phyloP scores from a whole-genome alignment of 257 asterid species.

The Eucommia ulmoides region DNA sequence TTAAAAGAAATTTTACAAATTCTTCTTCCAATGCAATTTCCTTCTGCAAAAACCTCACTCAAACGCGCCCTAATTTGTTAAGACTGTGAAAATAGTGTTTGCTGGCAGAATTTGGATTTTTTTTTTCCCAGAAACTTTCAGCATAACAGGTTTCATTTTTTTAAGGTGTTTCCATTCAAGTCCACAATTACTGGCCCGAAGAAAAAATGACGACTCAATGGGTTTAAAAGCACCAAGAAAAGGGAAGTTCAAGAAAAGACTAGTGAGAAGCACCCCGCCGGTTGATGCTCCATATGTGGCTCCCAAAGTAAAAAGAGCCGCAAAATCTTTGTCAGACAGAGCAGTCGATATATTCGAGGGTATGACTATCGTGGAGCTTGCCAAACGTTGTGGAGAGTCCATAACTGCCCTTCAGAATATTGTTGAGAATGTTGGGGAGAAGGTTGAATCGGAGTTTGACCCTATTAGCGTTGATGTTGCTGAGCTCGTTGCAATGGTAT shows the following conservation, averaged over 20 bases:
- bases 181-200: slow-evolving; percentile 37
- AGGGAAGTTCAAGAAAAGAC: slow-evolving; percentile 79
- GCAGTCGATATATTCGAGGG: slow-evolving; percentile 89
- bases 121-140: too few species aligned
- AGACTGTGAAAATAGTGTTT: neutral
- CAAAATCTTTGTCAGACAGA: slow-evolving; percentile 44
- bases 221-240: slow-evolving; percentile 32
- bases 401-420: slow-evolving; percentile 49
- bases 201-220: slow-evolving; percentile 30
- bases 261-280: slow-evolving; percentile 35
- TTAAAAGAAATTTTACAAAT: too few species aligned
- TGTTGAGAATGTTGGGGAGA: slow-evolving; percentile 77
- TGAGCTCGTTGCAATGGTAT: slow-evolving; percentile 92
- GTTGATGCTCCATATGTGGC: slow-evolving; percentile 75
- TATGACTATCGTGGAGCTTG: slow-evolving; percentile 66
- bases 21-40: too few species aligned
- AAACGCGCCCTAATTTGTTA: neutral
- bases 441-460: slow-evolving; percentile 77
- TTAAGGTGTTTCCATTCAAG: slow-evolving; percentile 64
- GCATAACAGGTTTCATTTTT: slow-evolving; percentile 7
- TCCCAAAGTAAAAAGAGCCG: slow-evolving; percentile 40
- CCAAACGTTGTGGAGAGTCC: slow-evolving; percentile 78
- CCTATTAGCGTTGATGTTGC: slow-evolving; percentile 69
- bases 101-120: slow-evolving; percentile 1
- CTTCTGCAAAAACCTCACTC: too few species aligned